Conservation (phyloP, 805 yeast genomes). For the Brettanomyces bruxellensis region DNA sequence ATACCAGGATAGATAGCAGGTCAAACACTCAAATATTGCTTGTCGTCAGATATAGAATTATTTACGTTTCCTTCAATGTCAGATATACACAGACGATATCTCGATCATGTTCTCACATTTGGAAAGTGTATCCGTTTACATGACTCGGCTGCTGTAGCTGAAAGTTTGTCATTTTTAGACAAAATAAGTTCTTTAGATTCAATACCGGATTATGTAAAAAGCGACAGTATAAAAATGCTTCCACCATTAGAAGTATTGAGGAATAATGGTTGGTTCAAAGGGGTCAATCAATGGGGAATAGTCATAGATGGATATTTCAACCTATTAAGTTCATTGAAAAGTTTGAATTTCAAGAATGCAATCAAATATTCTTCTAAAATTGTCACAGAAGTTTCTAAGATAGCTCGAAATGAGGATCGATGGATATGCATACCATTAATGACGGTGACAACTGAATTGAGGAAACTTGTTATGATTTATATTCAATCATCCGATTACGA, state of each 20-base stretch:
- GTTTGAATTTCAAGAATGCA: background rate
- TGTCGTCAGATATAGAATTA: too few species aligned
- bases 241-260: background rate
- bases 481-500: background rate
- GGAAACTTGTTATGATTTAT: constrained; percentile 5
- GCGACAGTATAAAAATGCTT: background rate
- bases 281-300: background rate
- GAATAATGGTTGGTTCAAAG: background rate
- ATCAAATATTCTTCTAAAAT: constrained; percentile 3
- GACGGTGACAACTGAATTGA: constrained; percentile 4
- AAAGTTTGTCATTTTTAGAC: constrained; percentile 3
- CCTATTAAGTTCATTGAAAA: constrained; percentile 1
- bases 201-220: background rate
- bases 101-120: background rate
- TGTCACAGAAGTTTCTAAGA: constrained; percentile 1
- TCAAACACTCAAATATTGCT: too few species aligned
- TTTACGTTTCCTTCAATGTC: too few species aligned
- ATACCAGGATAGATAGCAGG: too few species aligned
- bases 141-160: constrained; percentile 2
- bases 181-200: background rate
- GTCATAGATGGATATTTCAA: constrained; percentile 1
- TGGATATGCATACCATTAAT: constrained; percentile 8
- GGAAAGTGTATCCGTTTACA: too few species aligned
- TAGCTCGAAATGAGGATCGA: constrained; percentile 2
- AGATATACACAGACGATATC: background rate